Evolutionary conservation across 2,329 filamentous ascomycete genomes (phyloP), one percentile per base, ranked within the genome.

Genomic region (Paecilomyces dactylethromorphus): DNA sequence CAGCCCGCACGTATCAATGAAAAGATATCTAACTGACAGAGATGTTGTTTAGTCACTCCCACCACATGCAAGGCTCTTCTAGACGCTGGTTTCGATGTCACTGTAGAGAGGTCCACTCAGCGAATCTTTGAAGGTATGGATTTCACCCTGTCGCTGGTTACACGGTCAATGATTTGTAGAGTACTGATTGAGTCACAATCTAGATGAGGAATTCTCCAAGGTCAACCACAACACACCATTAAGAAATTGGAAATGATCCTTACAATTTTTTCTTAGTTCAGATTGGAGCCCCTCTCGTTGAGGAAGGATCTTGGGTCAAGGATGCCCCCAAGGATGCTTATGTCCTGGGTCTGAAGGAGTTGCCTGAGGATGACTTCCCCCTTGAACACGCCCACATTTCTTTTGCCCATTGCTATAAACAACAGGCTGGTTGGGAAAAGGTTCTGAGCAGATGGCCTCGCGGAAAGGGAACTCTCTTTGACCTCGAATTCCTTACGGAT

Each of bases 401-500:
- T 66, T 91, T 92, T 69, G 84, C 84, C 39, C 87, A 91, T 72
- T 88, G 86, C 76, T 91, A 87, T 79, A 91, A 92, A 82, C 77
- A 84, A 65, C 91, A 94, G 76, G 84, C 78, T 29, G 88, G 88
- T 29, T 96, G 91, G 90, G 85, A 90, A 59, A 82, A 84, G 50
- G 89, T 91, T 5, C 84, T 96, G n/a, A 82, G 86, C 59, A 84
- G 92, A 58, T 97, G 92, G 74, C 83, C 89, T 29, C 83, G 85
- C 24, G 91, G 90, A 59, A 85, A 86, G 57, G 90, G 91, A 65
- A 87, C 84, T 0, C 84, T 97, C 13, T 84, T 92, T 60, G 92
- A 97, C 69, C 83, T 97, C 39, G 92, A 96, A 72, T 97, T 96
- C 73, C 81, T 97, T 39, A 84, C 85, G 45, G 88, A 95, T 65